Percentiles rank a stretch among this genome's conserved stretches.
Evolutionary conservation across 108 stramenopile species (phyloP).

Genomic region (Skeletonema costatum): DNA sequence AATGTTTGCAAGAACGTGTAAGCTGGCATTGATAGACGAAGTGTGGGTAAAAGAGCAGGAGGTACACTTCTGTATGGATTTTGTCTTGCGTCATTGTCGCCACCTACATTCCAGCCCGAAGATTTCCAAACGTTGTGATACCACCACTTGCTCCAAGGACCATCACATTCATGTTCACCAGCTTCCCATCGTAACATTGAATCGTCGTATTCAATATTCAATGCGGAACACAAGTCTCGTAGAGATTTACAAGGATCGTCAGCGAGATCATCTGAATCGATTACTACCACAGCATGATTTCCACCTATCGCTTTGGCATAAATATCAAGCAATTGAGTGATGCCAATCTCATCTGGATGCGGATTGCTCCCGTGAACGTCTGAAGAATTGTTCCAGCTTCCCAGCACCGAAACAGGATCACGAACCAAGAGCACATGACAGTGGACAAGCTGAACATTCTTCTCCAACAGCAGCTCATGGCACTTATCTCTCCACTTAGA

Average conservation of each 20-base stretch:
- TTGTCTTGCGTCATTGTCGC: slow-evolving; percentile 17
- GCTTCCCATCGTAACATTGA: slow-evolving; percentile 71
- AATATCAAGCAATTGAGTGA: slow-evolving; percentile 68
- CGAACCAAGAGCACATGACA: slow-evolving; percentile 73
- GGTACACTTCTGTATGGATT: slow-evolving; percentile 65
- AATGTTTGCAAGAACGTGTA: slow-evolving; percentile 63
- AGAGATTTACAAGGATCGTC: slow-evolving; percentile 60
- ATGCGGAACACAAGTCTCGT: slow-evolving; percentile 42
- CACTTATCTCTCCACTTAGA: slow-evolving; percentile 31
- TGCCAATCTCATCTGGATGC: slow-evolving; percentile 82
- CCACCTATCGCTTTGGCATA: slow-evolving; percentile 60
- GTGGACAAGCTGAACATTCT: slow-evolving; percentile 52
- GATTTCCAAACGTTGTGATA: slow-evolving; percentile 80
- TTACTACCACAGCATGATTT: slow-evolving; percentile 42
- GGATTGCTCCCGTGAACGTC: slow-evolving; percentile 60
- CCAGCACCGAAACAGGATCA: slow-evolving; percentile 66
- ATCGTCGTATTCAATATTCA: slow-evolving; percentile 72
- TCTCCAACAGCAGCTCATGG: background rate
- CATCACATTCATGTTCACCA: slow-evolving; percentile 76
- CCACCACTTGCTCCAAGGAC: slow-evolving; percentile 88
- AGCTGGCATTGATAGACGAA: slow-evolving; percentile 72
- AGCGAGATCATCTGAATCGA: slow-evolving; percentile 87
- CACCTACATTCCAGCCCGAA: slow-evolving; percentile 60
- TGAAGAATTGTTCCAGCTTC: slow-evolving; percentile 64
- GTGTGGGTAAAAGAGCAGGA: slow-evolving; percentile 53